Evolutionary conservation across 345 rosid genomes (phyloP).

Genomic region (Abelmoschus esculentus): DNA sequence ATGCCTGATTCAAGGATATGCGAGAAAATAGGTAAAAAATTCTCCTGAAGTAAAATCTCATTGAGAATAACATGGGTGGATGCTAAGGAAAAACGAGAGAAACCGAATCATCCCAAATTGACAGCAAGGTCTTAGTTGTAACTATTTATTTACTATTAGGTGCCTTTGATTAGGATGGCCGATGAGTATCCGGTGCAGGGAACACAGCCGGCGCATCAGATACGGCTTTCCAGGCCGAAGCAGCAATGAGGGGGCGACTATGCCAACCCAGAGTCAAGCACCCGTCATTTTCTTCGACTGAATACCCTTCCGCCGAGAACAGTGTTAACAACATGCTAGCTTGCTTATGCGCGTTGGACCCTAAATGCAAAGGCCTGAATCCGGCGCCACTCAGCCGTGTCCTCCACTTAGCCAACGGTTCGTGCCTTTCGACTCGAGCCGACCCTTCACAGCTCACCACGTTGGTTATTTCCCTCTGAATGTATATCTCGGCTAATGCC

Average conservation of each 20-base stretch:
- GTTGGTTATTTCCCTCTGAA: conserved; percentile 64
- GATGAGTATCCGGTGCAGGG: neutral
- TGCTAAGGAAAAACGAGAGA: neutral
- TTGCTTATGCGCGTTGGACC: conserved; percentile 81
- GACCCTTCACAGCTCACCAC: conserved; percentile 70
- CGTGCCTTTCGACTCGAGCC: conserved; percentile 71
- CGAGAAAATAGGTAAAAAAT: neutral
- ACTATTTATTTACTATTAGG: neutral
- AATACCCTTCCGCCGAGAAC: conserved; percentile 62
- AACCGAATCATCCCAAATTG: conserved; percentile 6
- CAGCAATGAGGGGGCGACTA: conserved; percentile 65
- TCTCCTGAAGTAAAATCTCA: conserved; percentile 8
- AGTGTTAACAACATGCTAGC: conserved; percentile 71
- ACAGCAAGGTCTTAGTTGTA: neutral
- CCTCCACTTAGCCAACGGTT: conserved; percentile 61
- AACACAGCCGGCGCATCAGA: conserved; percentile 5
- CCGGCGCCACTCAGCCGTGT: conserved; percentile 43
- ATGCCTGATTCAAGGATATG: neutral
- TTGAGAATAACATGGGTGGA: conserved; percentile 1
- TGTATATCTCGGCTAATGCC: conserved; percentile 57
- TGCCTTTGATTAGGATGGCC: neutral
- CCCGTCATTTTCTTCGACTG: conserved; percentile 72
- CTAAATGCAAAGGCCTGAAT: conserved; percentile 55
- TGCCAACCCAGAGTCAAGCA: conserved; percentile 86
- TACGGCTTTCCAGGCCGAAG: conserved; percentile 67